phyloP scores from a whole-genome alignment of 768 basidiomycete species.

The Heimioporus sp. region DNA sequence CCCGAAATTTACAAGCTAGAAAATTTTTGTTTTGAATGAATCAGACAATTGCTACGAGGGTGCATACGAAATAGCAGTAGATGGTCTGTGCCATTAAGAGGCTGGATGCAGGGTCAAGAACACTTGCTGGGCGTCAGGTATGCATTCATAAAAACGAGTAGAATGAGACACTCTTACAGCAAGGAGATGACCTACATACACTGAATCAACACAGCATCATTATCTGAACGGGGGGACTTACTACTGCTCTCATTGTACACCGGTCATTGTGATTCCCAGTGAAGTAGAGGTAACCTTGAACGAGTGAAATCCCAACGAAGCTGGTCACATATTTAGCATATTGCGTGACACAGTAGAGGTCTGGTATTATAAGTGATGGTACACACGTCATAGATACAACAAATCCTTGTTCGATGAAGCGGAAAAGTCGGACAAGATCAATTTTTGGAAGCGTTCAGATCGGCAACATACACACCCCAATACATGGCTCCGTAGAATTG shows the following conservation, averaged over 20 bases:
- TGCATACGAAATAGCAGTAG: constrained; percentile 19
- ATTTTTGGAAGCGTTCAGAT: neutral
- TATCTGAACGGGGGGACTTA: neutral
- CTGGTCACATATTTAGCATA: constrained; percentile 1
- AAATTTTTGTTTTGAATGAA: neutral
- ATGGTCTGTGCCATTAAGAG: constrained; percentile 16
- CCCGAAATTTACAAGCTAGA: constrained; percentile 15
- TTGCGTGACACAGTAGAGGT: neutral
- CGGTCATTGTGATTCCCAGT: constrained; percentile 11
- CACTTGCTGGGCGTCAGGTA: constrained; percentile 6
- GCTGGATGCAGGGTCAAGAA: constrained; percentile 17
- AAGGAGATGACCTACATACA: constrained; percentile 9
- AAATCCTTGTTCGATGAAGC: constrained; percentile 5
- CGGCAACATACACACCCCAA: constrained; percentile 8
- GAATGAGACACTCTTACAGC: constrained; percentile 5
- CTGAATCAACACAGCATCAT: neutral
- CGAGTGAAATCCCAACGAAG: constrained; percentile 19
- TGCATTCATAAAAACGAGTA: neutral
- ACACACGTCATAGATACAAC: constrained; percentile 15
- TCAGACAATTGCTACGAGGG: neutral
- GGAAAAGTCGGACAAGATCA: neutral
- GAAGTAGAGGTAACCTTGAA: constrained; percentile 21
- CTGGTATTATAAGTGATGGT: neutral
- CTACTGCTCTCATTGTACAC: constrained; percentile 12
- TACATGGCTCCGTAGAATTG: constrained; percentile 16